Evolutionary conservation across 345 rosid genomes (phyloP).

Genomic region (Moricandia moricandioides): DNA sequence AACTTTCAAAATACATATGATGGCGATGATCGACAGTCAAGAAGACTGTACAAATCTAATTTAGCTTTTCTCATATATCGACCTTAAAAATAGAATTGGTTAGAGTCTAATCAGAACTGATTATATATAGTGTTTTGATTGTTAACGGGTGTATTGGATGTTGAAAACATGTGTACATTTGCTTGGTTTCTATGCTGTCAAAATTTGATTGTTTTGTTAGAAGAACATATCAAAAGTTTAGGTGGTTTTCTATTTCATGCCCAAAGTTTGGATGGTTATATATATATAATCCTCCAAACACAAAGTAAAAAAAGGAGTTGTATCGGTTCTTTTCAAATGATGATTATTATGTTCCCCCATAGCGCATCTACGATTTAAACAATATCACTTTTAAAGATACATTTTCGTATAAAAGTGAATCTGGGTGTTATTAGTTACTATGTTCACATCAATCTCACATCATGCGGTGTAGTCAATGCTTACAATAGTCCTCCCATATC

Average conservation of each 20-base stretch:
- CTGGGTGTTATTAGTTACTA: conserved; percentile 31
- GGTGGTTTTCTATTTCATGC: neutral
- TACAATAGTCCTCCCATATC: conserved; percentile 11
- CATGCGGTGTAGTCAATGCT: conserved; percentile 23
- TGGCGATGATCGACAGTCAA: neutral
- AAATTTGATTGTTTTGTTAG: neutral
- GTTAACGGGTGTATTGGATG: neutral
- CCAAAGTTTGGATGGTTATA: neutral
- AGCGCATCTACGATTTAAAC: neutral
- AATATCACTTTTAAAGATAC: neutral
- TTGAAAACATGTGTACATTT: neutral
- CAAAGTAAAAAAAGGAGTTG: neutral
- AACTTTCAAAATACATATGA: neutral
- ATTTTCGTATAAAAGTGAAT: conserved; percentile 14
- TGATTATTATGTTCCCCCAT: conserved; percentile 29
- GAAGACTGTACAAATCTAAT: neutral
- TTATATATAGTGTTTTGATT: neutral
- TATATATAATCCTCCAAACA: neutral
- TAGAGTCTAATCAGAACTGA: neutral
- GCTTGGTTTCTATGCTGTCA: neutral
- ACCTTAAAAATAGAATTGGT: neutral
- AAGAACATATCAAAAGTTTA: neutral
- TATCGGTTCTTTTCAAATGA: conserved; percentile 13
- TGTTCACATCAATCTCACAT: conserved; percentile 32
- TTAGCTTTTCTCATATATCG: neutral